Evolutionary conservation across 2,329 filamentous ascomycete genomes (phyloP), one percentile per base, ranked within the genome.

Genomic region (Ceratocystis cubensis): DNA sequence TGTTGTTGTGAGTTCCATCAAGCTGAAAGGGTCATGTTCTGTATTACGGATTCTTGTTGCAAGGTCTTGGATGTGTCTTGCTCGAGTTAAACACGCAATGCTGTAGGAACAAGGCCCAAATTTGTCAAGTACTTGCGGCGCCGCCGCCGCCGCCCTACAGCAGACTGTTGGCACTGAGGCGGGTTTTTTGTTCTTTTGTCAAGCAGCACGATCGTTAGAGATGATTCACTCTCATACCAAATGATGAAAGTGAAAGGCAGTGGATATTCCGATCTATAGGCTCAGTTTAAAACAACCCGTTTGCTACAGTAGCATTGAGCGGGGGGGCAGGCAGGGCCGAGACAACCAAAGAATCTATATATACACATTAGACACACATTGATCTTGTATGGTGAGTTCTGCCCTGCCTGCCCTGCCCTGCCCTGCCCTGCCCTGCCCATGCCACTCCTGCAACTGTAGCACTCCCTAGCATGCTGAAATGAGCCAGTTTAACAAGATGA

Each of bases 271-370:
- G 48, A 10, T 10, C 17, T 57, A 30, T 28, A 30, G 53, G 22
- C 22, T 57, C 22, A 30, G 22, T 57, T 57, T 30, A 57, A 57
- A 57, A 57, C 53, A 57, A 7, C 22, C 53, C 53, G 20, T 57
- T n/a, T 57, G 53, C 53, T 57, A 57, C 53, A 30, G 53, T 57
- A 57, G 53, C 53, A 57, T 57, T n/a, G 8, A 5, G 17, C 10
- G 10, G 15, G 7, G 25, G n/a, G 30, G 17, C 53, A 30, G 22
- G 13, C 15, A 50, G 48, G 17, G 13, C 53, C 53, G 28, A 57
- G 53, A 30, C 28, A 57, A 25, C 22, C 46, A n/a, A 17, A 28
- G 53, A 57, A 13, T 30, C 8, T 57, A 30, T 30, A 57, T 28
- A 28, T 57, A 57, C 48, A 50, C 48, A 57, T 20, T 50, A 57